Percentiles rank a stretch among this genome's conserved stretches.
phyloP scores from a whole-genome alignment of 371 early-diverging fungal species.

The Saksenaea vasiformis region DNA sequence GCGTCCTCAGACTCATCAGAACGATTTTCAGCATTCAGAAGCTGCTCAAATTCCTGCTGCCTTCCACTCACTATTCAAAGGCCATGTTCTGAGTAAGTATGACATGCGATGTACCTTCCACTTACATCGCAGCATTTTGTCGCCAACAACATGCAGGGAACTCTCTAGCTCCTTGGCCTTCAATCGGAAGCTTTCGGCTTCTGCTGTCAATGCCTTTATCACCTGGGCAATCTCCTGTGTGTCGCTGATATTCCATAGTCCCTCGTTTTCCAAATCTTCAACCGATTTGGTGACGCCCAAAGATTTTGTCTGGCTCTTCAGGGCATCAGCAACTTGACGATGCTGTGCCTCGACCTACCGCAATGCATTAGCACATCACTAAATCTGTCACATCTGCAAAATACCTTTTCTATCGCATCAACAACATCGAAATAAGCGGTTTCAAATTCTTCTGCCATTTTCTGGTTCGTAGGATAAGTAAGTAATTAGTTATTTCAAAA shows the following conservation, averaged over 20 bases:
- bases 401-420: constrained; percentile 25
- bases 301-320: neutral
- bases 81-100: neutral
- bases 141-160: neutral
- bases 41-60: constrained; percentile 9
- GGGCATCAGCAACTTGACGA: neutral
- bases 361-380: constrained; percentile 11
- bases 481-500: neutral
- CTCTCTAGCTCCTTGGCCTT: neutral
- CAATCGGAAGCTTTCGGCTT: constrained; percentile 1
- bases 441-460: constrained; percentile 37
- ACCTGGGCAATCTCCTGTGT: neutral
- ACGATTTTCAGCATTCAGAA: neutral
- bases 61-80: neutral
- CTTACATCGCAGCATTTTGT: neutral
- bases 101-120: neutral
- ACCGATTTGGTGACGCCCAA: neutral
- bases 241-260: neutral
- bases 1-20: neutral
- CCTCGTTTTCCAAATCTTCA: constrained; percentile 7
- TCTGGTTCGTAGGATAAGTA: constrained; percentile 7
- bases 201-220: neutral
- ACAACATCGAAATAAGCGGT: constrained; percentile 18
- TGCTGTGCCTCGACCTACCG: constrained; percentile 6
- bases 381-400: neutral